phyloP scores from a whole-genome alignment of 2,329 filamentous ascomycete genomes.

The Cladosporium sp. region DNA sequence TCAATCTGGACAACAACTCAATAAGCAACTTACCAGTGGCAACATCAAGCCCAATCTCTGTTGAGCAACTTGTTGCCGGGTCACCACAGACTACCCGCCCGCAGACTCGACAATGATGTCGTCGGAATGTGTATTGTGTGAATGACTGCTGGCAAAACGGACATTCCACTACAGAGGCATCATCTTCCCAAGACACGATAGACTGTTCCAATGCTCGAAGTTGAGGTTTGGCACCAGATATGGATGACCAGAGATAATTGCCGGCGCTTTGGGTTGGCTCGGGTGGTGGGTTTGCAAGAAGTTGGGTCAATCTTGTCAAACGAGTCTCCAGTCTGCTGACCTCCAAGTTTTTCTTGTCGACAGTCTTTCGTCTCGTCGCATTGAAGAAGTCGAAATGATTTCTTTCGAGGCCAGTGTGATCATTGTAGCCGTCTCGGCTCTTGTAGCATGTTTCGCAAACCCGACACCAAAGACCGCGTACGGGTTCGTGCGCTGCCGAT shows the following conservation, averaged over 20 bases:
- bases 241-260: conserved; percentile 53
- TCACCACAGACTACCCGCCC: conserved; percentile 91
- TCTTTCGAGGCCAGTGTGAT: conserved; percentile 55
- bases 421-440: conserved; percentile 90
- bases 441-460: conserved; percentile 99
- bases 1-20: conserved; percentile 20
- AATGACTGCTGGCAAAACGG: conserved; percentile 97
- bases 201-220: conserved; percentile 77
- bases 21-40: conserved; percentile 47
- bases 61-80: conserved; percentile 74
- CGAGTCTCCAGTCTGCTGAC: conserved; percentile 86
- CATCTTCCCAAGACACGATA: conserved; percentile 92
- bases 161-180: conserved; percentile 70
- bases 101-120: conserved; percentile 92
- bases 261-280: conserved; percentile 50
- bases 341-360: conserved; percentile 82
- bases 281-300: conserved; percentile 66
- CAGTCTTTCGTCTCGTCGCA: conserved; percentile 63
- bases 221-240: conserved; percentile 59
- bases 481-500: conserved; percentile 81
- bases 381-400: conserved; percentile 70
- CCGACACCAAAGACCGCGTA: conserved; percentile 84
- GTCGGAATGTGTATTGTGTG: conserved; percentile 81
- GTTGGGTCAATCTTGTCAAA: conserved; percentile 78
- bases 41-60: conserved; percentile 74